Base-by-base conservation (phyloP, 2,329 filamentous ascomycete species). In the Calonectria hongkongensis region DNA sequence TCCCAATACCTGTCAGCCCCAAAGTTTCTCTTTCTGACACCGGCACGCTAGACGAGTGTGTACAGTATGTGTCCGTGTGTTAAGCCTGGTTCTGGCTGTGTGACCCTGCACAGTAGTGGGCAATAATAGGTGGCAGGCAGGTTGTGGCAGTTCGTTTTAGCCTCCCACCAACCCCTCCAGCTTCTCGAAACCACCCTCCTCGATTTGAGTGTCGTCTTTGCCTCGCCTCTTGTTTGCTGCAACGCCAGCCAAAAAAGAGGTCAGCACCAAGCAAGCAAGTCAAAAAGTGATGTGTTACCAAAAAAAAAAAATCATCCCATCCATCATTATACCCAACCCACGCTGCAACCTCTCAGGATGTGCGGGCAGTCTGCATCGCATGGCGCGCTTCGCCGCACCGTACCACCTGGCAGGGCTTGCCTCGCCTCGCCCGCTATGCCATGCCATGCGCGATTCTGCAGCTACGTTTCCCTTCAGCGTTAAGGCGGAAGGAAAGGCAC, bases 321-420 rank as follows among this genome's bases (percentile, higher is more conserved):
- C 51, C 36, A 63, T 30, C 47, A 65, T 65, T 41, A 72, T 72
- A 72, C 70, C 70, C 70, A 72, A 72, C 70, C 70, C 70, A 72
- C 58, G 66, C 70, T 65, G 70, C 70, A 72, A 27, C 58, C 48
- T 65, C 66, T 64, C 47, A 63, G 45, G 33, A 48, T 60, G 54
- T n/a, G 47, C 16, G 47, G 62, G 45, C 63, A 66, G 41, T 66
- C 28, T 51, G 64, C 69, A 71, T 48, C 48, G 58, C 58, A 54
- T 70, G 39, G 63, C 63, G 36, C 64, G 58, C 58, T 56, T 70
- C 47, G 63, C 63, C 54, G 69, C 69, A 71, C 33, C 64, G 69
- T 45, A 66, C 69, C 64, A 51, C 63, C 39, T 58, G 33, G 60
- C 36, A 30, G 47, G 48, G 45, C 45, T 48, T 48, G 45, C 45